phyloP scores from a whole-genome alignment of 176 grass and related monocot species.

The Phragmites australis region DNA sequence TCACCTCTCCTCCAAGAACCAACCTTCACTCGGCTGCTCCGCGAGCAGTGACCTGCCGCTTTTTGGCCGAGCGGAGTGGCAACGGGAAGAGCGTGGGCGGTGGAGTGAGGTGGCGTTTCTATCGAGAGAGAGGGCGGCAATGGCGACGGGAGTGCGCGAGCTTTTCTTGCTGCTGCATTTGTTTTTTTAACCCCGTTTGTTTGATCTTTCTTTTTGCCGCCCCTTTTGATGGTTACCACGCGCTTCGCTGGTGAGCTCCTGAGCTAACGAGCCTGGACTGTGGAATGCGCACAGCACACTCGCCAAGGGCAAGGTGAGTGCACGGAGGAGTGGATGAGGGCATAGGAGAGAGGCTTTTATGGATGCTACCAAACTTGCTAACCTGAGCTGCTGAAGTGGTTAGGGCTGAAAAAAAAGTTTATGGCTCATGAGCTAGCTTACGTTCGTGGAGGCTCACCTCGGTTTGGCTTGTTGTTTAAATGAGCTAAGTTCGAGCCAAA shows the following conservation, averaged over 20 bases:
- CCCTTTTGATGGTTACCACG: conserved; percentile 1
- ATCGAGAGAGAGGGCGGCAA: conserved; percentile 34
- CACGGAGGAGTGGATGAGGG: not conserved
- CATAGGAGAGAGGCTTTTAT: not conserved
- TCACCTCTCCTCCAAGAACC: not conserved
- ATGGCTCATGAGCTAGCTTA: too few relatives aligned
- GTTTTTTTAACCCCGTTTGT: not conserved
- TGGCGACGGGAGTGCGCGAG: conserved; percentile 43
- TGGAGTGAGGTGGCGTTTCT: conserved; percentile 4
- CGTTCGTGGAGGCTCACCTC: too few relatives aligned
- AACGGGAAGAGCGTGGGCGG: conserved; percentile 25
- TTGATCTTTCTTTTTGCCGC: conserved; percentile 24
- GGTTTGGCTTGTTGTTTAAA: too few relatives aligned
- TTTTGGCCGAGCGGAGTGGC: conserved; percentile 36
- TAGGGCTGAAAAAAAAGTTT: too few relatives aligned
- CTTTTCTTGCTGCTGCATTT: not conserved
- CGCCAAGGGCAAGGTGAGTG: not conserved
- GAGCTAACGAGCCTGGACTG: not conserved
- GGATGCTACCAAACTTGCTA: not conserved
- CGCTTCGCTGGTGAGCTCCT: not conserved
- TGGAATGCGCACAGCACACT: not conserved
- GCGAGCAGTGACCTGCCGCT: conserved; percentile 7
- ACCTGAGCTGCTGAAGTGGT: not conserved
- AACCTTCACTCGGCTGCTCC: not conserved
- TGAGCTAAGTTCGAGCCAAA: too few relatives aligned